Base-by-base conservation (phyloP, 1,139 yeast genomes). In the Diutina catenulata region DNA sequence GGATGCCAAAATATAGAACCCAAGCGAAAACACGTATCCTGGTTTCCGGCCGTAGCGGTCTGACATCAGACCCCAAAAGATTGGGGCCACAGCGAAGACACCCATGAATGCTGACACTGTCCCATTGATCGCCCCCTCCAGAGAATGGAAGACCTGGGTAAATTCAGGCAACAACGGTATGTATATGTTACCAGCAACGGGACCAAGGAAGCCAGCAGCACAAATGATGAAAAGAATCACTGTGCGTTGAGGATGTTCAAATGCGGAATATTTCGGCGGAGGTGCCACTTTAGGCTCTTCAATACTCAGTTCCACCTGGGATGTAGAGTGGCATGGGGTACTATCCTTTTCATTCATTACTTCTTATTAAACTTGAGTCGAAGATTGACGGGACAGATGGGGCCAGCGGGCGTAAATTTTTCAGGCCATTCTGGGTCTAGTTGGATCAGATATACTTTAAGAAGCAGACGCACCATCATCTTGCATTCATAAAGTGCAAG, bases 151-250 rank as follows among this genome's bases (percentile, higher is more conserved):
- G 1, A 40, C 39, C 1, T 15, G 28, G 9, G 38, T 38, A 13
- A 38, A 38, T 7, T 39, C 37, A 5, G 37, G 74, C 69, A 64
- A 2, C 60, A 76, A 59, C 2, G 81, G 80, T 19, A 74, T 68
- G 46, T 74, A 75, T 24, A 74, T 72, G 42, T 74, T 74, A 1
- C 80, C 80, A 3, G 77, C 62, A 39, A 74, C 57, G 0, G 81
- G 81, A 0, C 80, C 80, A 39, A 74, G 50, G 43, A 73, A 71
- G 0, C 80, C 80, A 14, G 41, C 38, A 27, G 35, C 13, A 6
- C 35, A 31, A 14, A 31, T 18, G 6, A 31, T 11, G 3, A 20
- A 5, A 11, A 31, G 6, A 4, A 31, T 21, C 26, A 21, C 24
- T 4, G 21, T 19, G 1, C 35, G 22, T 21, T 21, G 22, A n/a